phyloP scores from a whole-genome alignment of 495 filamentous ascomycete species.

The Tuber melanosporum region DNA sequence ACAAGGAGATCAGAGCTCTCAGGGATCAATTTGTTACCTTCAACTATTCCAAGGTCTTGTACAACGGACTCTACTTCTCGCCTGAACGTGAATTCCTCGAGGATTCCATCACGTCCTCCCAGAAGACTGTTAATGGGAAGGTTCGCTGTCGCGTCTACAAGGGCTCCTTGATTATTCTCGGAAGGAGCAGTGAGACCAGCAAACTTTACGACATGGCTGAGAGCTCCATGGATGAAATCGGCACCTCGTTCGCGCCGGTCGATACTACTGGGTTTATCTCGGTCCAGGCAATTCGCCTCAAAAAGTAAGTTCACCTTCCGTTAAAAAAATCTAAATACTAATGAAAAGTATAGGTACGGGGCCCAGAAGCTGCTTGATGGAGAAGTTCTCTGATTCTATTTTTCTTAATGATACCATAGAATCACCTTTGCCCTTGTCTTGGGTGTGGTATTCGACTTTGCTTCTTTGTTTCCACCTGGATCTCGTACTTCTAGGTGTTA shows the following conservation, averaged over 20 bases:
- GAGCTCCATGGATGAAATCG: conserved; percentile 80
- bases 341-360: not conserved
- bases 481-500: not conserved
- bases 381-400: not conserved
- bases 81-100: conserved; percentile 76
- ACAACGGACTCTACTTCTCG: conserved; percentile 79
- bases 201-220: conserved; percentile 81
- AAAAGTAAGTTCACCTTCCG: conserved; percentile 55
- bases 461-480: not conserved
- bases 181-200: conserved; percentile 66
- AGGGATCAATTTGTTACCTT: conserved; percentile 77
- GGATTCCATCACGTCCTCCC: conserved; percentile 61
- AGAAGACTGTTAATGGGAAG: conserved; percentile 62
- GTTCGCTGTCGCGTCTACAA: conserved; percentile 72
- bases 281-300: conserved; percentile 75
- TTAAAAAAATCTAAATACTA: not conserved
- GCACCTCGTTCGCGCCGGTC: conserved; percentile 61
- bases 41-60: conserved; percentile 67
- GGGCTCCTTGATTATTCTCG: conserved; percentile 66
- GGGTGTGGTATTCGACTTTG: not conserved
- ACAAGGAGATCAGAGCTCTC: conserved; percentile 73
- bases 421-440: not conserved
- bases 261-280: conserved; percentile 68
- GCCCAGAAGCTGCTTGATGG: not conserved
- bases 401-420: not conserved